These are phyloP conservation scores for Linum lewisii DNA, from an alignment of 345 rosid species.

Conservation along the genomic window DNA sequence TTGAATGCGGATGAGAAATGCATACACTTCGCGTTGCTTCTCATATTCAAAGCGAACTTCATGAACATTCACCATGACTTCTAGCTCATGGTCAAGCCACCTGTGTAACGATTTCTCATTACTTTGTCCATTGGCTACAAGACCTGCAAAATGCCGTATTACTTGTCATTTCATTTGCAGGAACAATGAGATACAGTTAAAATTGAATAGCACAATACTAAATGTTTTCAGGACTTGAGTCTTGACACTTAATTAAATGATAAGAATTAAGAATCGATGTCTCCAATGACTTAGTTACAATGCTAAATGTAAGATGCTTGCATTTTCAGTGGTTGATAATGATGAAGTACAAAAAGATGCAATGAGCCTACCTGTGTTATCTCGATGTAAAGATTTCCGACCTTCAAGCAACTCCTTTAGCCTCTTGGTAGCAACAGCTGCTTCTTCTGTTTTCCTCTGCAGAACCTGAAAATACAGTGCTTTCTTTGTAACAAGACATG, in stretches of 20 bases:
- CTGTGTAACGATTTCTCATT: conserved; percentile 89
- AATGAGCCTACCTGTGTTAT: conserved; percentile 41
- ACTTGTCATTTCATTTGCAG: neutral
- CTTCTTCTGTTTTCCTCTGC: conserved; percentile 98
- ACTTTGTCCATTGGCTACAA: conserved; percentile 41
- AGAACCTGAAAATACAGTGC: conserved; percentile 52
- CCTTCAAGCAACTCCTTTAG: conserved; percentile 95
- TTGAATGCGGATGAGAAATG: conserved; percentile 5
- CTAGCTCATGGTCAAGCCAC: conserved; percentile 9
- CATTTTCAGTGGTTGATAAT: conserved; percentile 4
- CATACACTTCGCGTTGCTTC: conserved; percentile 46
- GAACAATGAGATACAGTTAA: neutral
- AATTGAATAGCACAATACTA: too few relatives aligned
- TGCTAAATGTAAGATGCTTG: conserved; percentile 1
- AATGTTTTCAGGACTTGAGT: too few relatives aligned
- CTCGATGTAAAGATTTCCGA: conserved; percentile 80
- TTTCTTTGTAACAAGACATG: neutral
- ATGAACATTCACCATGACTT: conserved; percentile 11
- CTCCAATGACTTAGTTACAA: neutral
- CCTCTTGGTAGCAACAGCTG: conserved; percentile 97
- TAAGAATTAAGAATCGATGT: too few relatives aligned
- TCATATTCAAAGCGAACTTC: conserved; percentile 5
- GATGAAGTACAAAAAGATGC: neutral
- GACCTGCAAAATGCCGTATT: conserved; percentile 37
- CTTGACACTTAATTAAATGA: conserved; percentile 4